A percentile compares a stretch with the other conserved stretches of the same genome.
Conservation (phyloP, 495 filamentous ascomycete species). For the Xylaria longipes region DNA sequence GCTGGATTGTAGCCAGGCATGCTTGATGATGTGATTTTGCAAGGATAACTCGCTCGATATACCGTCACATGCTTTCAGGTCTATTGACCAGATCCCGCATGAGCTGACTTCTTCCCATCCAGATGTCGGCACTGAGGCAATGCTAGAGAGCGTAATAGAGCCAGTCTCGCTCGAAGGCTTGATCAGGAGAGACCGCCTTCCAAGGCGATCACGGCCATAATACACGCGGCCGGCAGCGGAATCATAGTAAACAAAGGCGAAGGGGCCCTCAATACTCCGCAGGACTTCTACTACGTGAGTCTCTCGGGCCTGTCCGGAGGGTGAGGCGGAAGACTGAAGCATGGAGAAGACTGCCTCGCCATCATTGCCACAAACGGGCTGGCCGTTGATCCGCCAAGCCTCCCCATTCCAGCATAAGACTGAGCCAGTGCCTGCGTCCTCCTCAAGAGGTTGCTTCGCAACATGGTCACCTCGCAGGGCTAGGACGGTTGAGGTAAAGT, state of each 20-base stretch:
- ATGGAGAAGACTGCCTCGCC: conserved; percentile 71
- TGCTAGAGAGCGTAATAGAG: conserved; percentile 73
- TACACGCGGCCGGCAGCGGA: conserved; percentile 62
- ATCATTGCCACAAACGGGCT: conserved; percentile 69
- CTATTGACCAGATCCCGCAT: conserved; percentile 73
- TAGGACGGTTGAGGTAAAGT: conserved; percentile 83
- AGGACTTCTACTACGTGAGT: conserved; percentile 59
- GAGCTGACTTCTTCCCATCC: conserved; percentile 83
- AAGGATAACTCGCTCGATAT: conserved; percentile 41
- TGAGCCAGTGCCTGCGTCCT: conserved; percentile 62
- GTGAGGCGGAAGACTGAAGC: conserved; percentile 57
- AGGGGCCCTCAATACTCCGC: conserved; percentile 77
- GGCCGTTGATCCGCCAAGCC: conserved; percentile 76
- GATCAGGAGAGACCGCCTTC: conserved; percentile 79
- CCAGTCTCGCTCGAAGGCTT: conserved; percentile 49
- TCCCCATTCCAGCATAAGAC: conserved; percentile 99
- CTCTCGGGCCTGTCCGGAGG: conserved; percentile 33
- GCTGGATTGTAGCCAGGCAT: conserved; percentile 30
- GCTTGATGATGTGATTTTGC: conserved; percentile 26
- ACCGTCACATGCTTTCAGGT: conserved; percentile 53
- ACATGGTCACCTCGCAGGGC: conserved; percentile 78
- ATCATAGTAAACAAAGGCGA: conserved; percentile 91
- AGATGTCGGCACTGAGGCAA: conserved; percentile 63
- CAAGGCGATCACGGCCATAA: conserved; percentile 86
- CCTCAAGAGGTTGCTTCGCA: conserved; percentile 74